These are phyloP conservation scores for Trichoderma brevicompactum DNA, from an alignment of 2,329 filamentous ascomycete species.

Conservation along the genomic window DNA sequence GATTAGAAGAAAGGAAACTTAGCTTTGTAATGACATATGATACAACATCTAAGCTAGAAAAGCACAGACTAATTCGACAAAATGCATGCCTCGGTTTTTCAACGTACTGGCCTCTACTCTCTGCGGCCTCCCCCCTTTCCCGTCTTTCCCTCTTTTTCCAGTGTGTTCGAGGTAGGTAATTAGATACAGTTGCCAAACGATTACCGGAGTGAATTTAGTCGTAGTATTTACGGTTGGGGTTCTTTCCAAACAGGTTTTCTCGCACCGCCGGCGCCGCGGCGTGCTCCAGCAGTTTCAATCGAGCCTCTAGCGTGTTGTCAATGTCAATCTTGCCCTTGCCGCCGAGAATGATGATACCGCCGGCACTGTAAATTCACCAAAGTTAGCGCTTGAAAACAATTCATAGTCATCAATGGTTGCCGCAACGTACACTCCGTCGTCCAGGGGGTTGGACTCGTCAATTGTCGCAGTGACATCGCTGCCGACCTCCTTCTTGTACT, in stretches of 20 bases:
- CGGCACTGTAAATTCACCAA: constrained; percentile 62
- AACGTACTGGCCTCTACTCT: constrained; percentile 12
- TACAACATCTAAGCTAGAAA: constrained; percentile 44
- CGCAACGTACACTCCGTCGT: constrained; percentile 77
- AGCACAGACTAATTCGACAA: constrained; percentile 32
- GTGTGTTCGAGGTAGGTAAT: not conserved
- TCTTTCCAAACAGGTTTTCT: constrained; percentile 87
- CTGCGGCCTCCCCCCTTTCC: not conserved
- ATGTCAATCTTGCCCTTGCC: constrained; percentile 93
- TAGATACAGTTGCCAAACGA: constrained; percentile 20
- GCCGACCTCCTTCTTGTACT: constrained; percentile 80
- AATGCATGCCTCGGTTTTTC: constrained; percentile 25
- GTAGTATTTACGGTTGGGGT: constrained; percentile 93
- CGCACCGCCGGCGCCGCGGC: constrained; percentile 84
- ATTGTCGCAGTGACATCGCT: constrained; percentile 72
- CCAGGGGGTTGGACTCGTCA: constrained; percentile 77
- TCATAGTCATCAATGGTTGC: not conserved
- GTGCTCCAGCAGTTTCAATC: constrained; percentile 81
- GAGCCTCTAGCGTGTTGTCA: constrained; percentile 96
- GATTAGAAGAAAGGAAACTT: constrained; percentile 31
- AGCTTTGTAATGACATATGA: constrained; percentile 36
- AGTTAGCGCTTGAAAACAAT: constrained; percentile 33
- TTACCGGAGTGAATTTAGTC: constrained; percentile 63
- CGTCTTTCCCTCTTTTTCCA: constrained; percentile 5
- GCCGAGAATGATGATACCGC: constrained; percentile 80